Percentiles rank a stretch among this genome's conserved stretches.
These are phyloP conservation scores for Phytophthora pini DNA, from an alignment of 352 stramenopile genomes.

Conservation along the genomic window DNA sequence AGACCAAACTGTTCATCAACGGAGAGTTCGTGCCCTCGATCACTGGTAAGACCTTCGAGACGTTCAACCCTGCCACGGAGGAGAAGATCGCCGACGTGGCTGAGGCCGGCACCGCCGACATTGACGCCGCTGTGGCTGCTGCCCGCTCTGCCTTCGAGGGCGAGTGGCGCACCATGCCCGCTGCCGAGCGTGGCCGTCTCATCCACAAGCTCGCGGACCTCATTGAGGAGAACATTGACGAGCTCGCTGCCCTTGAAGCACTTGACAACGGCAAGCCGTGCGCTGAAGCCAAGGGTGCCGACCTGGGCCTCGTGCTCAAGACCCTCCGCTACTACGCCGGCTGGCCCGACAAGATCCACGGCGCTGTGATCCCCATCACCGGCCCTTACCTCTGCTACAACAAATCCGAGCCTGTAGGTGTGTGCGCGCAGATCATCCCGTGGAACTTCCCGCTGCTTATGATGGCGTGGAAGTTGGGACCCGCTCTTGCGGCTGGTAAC, in stretches of 20 bases:
- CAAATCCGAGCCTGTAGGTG: slow-evolving; percentile 88
- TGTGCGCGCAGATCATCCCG: slow-evolving; percentile 89
- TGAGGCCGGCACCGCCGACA: slow-evolving; percentile 63
- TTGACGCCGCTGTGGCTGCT: slow-evolving; percentile 76
- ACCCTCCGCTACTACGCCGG: slow-evolving; percentile 95
- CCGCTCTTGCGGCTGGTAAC: slow-evolving; percentile 92
- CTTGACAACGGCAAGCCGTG: slow-evolving; percentile 96
- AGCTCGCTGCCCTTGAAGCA: slow-evolving; percentile 89
- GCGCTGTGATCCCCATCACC: slow-evolving; percentile 71
- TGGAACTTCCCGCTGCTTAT: slow-evolving; percentile 82
- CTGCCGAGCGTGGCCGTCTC: slow-evolving; percentile 46
- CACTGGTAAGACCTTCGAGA: slow-evolving; percentile 77
- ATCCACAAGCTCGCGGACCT: slow-evolving; percentile 61
- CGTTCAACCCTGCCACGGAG: slow-evolving; percentile 84
- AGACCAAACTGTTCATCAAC: slow-evolving; percentile 89
- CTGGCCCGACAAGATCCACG: slow-evolving; percentile 88
- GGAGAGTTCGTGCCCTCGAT: slow-evolving; percentile 79
- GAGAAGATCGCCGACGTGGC: slow-evolving; percentile 78
- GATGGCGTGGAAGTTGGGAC: slow-evolving; percentile 94
- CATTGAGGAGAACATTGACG: slow-evolving; percentile 65
- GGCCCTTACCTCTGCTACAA: slow-evolving; percentile 68
- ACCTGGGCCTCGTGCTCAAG: slow-evolving; percentile 80
- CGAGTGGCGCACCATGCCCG: slow-evolving; percentile 64
- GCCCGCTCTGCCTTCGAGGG: slow-evolving; percentile 73
- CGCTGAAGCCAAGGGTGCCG: slow-evolving; percentile 84